Evolutionary conservation across 2,329 filamentous ascomycete species (phyloP), one percentile per base, ranked within the genome.

Genomic region (Beauveria sp.): DNA sequence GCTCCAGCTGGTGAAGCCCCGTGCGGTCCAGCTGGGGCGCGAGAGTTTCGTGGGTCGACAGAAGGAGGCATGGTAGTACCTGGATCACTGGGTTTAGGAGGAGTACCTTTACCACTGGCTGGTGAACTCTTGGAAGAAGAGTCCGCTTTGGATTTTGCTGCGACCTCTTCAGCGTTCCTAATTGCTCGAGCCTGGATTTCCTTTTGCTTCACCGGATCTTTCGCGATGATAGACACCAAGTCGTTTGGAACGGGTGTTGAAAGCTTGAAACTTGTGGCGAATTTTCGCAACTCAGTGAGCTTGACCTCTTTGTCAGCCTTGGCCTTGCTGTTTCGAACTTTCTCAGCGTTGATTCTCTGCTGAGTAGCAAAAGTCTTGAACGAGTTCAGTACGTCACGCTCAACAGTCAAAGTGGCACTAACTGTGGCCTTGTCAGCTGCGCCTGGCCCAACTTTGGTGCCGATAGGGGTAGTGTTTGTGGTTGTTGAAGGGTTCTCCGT

Each of bases 171-270:
- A 2, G 86, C 87, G 66, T 93, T 88, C 70, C 86, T 85, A 63
- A 90, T 86, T 1, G 91, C 91, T 74, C 93, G 96, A 68, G 92
- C 89, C 70, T 96, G 88, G 65, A 99, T 98, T 70, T 93, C 86
- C 69, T 92, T 87, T 75, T 98, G 95, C 77, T 97, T 99, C 51
- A 80, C 83, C n/a, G 92, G 92, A 71, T 99, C 95, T 73, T 98
- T 99, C 62, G 95, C 93, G 63, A 99, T 88, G 66, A 99, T 99
- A 1, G 91, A 88, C 30, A 99, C 92, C 42, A 99, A 77, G 73
- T 99, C 95, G 57, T 85, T 87, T 1, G 95, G 95, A 12, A 99
- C 92, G 6, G 93, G 92, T 3, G 93, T 97, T 55, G 90, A 88
- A 20, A 99, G 83, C 77, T 98, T 98, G 81, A 99, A 99, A 71